phyloP scores from a whole-genome alignment of 495 filamentous ascomycete genomes.

The Xylaria castorea region DNA sequence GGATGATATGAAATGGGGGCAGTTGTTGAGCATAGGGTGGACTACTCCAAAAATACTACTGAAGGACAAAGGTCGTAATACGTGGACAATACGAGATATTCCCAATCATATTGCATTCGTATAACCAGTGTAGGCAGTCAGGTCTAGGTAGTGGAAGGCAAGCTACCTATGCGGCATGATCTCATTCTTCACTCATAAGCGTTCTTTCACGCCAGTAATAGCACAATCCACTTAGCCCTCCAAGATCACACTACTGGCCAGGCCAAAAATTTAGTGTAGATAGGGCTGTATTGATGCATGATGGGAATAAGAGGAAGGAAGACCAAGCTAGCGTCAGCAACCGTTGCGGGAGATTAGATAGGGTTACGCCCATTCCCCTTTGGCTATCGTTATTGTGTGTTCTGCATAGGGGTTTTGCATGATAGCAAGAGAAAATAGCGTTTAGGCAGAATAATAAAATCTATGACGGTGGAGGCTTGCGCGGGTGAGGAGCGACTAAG shows the following conservation, averaged over 20 bases:
- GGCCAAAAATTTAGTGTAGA: not conserved
- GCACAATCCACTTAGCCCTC: not conserved
- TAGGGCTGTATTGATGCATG: not conserved
- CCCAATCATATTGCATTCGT: not conserved
- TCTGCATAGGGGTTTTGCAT: not conserved
- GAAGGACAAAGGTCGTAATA: not conserved
- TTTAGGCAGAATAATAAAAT: constrained; percentile 7
- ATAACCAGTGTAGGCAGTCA: not conserved
- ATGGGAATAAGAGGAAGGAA: not conserved
- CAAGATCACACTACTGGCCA: not conserved
- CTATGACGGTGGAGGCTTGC: not conserved
- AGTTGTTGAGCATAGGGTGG: not conserved
- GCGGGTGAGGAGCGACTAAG: not conserved
- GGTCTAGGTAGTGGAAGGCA: not conserved
- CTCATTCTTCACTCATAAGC: constrained; percentile 1
- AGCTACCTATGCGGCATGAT: not conserved
- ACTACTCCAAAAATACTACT: not conserved
- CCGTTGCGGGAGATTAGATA: constrained; percentile 4
- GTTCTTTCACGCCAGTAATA: not conserved
- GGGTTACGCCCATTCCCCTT: not conserved
- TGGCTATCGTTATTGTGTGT: not conserved
- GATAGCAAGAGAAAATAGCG: not conserved
- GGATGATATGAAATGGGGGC: not conserved
- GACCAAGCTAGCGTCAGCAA: not conserved
- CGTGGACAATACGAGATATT: not conserved